Conservation (phyloP, 352 stramenopile genomes). For the Globisporangium lucens region DNA sequence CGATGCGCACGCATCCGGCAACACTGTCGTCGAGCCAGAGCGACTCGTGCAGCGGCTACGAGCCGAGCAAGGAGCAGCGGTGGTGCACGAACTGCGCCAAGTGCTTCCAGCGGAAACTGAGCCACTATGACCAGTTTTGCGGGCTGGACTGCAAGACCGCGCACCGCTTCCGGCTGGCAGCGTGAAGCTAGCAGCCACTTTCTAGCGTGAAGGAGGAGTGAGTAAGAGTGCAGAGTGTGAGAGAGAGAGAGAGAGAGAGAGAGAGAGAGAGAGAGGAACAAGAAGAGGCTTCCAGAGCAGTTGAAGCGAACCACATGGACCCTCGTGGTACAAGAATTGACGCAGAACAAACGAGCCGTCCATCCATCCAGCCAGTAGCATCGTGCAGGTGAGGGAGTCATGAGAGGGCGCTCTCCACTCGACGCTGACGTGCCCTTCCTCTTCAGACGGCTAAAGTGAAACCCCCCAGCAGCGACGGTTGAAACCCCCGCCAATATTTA, state of each 20-base stretch:
- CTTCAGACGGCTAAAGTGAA: neutral
- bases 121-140: slow-evolving; percentile 69
- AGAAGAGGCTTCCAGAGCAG: neutral
- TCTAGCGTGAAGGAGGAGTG: slow-evolving; percentile 18
- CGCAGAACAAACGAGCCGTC: neutral
- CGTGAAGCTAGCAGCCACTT: slow-evolving; percentile 31
- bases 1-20: slow-evolving; percentile 12
- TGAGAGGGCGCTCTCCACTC: neutral
- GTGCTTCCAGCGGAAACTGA: slow-evolving; percentile 66
- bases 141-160: slow-evolving; percentile 70
- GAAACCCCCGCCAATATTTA: slow-evolving; percentile 6
- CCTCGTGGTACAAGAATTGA: too few species aligned
- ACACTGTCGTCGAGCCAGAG: slow-evolving; percentile 2
- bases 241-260: too few species aligned
- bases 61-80: slow-evolving; percentile 65
- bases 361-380: neutral
- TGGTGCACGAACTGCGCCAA: slow-evolving; percentile 82
- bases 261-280: neutral
- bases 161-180: slow-evolving; percentile 24
- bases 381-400: neutral
- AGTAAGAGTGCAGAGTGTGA: neutral
- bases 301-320: neutral
- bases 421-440: neutral
- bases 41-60: slow-evolving; percentile 21
- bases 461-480: neutral